Evolutionary conservation across 768 basidiomycete species (phyloP).

Genomic region (Pholiota conissans): DNA sequence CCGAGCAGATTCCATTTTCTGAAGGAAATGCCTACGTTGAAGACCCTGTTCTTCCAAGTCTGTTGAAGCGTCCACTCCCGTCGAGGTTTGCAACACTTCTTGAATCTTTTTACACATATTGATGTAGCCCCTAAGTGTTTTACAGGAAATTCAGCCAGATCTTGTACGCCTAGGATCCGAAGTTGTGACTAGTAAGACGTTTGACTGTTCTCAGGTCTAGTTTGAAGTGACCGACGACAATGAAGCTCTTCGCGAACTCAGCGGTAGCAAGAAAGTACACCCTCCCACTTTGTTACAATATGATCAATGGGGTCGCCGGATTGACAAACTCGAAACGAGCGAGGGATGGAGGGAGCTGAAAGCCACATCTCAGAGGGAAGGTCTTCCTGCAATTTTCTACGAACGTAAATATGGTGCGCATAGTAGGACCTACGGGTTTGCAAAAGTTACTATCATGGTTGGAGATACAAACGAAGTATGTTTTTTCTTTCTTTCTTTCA

Average conservation of each 20-base stretch:
- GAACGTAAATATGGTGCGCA: constrained; percentile 60
- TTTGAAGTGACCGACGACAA: background rate
- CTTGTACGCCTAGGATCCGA: constrained; percentile 59
- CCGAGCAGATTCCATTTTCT: constrained; percentile 44
- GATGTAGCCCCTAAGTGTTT: constrained; percentile 31
- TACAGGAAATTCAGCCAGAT: constrained; percentile 56
- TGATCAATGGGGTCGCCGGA: constrained; percentile 68
- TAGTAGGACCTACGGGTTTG: constrained; percentile 65
- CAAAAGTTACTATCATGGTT: constrained; percentile 59
- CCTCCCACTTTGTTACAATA: constrained; percentile 66
- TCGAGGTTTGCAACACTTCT: constrained; percentile 23
- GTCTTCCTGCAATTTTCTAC: constrained; percentile 66
- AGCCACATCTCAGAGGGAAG: constrained; percentile 59
- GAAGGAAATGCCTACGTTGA: constrained; percentile 61
- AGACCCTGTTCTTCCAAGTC: constrained; percentile 60
- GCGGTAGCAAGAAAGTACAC: constrained; percentile 37
- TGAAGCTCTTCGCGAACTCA: constrained; percentile 56
- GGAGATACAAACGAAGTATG: constrained; percentile 66
- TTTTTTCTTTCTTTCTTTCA: background rate
- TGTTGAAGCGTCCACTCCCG: constrained; percentile 62
- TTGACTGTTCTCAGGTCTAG: background rate
- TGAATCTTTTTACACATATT: background rate
- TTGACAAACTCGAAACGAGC: constrained; percentile 68
- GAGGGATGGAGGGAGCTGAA: constrained; percentile 76
- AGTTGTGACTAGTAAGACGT: constrained; percentile 46